Evolutionary conservation across 495 filamentous ascomycete genomes (phyloP).

Genomic region (Penicillium daleae): DNA sequence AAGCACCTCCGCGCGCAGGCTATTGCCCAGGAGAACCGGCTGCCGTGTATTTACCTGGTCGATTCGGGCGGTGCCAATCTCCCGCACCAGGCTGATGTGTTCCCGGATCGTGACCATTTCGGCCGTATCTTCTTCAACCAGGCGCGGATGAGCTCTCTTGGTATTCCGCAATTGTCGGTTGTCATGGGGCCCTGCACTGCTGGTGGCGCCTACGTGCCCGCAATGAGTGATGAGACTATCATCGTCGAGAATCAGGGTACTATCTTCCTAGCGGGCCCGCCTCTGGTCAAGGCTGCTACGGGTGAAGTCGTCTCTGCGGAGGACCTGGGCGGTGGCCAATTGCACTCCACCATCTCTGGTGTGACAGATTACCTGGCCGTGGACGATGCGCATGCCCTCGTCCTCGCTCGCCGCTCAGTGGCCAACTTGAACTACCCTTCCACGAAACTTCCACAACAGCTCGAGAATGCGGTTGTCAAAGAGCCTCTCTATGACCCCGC

Average conservation of each 20-base stretch:
- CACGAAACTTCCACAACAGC: conserved; percentile 31
- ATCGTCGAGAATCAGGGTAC: conserved; percentile 95
- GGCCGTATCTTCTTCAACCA: conserved; percentile 99
- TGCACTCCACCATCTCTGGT: conserved; percentile 90
- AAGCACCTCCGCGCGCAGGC: conserved; percentile 94
- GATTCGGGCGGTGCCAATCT: conserved; percentile 97
- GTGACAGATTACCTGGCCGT: conserved; percentile 96
- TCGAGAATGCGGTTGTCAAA: conserved; percentile 39
- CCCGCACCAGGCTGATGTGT: conserved; percentile 94
- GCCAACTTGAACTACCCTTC: conserved; percentile 85
- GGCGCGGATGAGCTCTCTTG: conserved; percentile 77
- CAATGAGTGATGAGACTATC: conserved; percentile 97
- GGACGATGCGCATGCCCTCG: conserved; percentile 90
- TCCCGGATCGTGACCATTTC: conserved; percentile 94
- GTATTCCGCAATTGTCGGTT: conserved; percentile 91
- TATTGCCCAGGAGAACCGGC: conserved; percentile 84
- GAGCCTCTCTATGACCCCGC: conserved; percentile 82
- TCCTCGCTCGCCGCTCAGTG: conserved; percentile 81
- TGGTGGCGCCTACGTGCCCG: conserved; percentile 93
- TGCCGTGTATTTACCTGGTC: conserved; percentile 92
- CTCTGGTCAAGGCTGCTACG: conserved; percentile 94
- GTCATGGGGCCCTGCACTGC: conserved; percentile 99
- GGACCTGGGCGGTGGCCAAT: conserved; percentile 88
- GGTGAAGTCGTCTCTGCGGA: conserved; percentile 93
- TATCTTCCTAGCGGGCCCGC: conserved; percentile 94